phyloP scores from a whole-genome alignment of 495 filamentous ascomycete genomes.

The Friedmanniomyces simplex region DNA sequence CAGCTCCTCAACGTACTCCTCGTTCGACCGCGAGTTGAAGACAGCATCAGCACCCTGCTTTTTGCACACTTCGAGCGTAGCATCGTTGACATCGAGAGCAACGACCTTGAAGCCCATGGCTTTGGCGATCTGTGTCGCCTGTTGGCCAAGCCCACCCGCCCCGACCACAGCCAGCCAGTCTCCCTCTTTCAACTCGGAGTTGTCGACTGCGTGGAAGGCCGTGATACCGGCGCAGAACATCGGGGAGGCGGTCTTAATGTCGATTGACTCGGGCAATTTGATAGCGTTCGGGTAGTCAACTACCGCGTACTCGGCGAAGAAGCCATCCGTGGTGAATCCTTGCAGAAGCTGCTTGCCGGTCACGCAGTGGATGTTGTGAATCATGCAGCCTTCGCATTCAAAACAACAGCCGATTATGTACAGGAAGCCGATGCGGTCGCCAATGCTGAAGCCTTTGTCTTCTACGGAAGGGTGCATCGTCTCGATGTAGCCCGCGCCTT shows the following conservation, averaged over 20 bases:
- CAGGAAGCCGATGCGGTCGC: slow-evolving; percentile 32
- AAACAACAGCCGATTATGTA: slow-evolving; percentile 34
- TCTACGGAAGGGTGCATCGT: slow-evolving; percentile 27
- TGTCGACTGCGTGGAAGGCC: slow-evolving; percentile 34
- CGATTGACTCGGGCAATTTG: slow-evolving; percentile 25
- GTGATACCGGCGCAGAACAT: slow-evolving; percentile 36
- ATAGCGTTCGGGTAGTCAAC: slow-evolving; percentile 34
- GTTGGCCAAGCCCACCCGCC: slow-evolving; percentile 8
- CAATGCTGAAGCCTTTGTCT: slow-evolving; percentile 32
- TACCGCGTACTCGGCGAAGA: slow-evolving; percentile 33
- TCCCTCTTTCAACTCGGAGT: slow-evolving; percentile 30
- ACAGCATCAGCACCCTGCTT: slow-evolving; percentile 26
- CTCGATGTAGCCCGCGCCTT: slow-evolving; percentile 32
- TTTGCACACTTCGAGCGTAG: slow-evolving; percentile 25
- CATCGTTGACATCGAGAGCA: slow-evolving; percentile 26
- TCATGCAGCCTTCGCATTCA: slow-evolving; percentile 32
- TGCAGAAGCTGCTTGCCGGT: slow-evolving; percentile 30
- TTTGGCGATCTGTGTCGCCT: slow-evolving; percentile 27
- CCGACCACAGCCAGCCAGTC: slow-evolving; percentile 29
- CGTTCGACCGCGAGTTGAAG: slow-evolving; percentile 32
- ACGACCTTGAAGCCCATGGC: slow-evolving; percentile 28
- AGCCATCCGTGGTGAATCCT: slow-evolving; percentile 32
- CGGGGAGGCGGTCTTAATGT: slow-evolving; percentile 27
- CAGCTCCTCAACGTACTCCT: slow-evolving; percentile 28
- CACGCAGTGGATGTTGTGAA: slow-evolving; percentile 32